Conservation (phyloP, 257 asterid genomes). For the Fraxinus americana region DNA sequence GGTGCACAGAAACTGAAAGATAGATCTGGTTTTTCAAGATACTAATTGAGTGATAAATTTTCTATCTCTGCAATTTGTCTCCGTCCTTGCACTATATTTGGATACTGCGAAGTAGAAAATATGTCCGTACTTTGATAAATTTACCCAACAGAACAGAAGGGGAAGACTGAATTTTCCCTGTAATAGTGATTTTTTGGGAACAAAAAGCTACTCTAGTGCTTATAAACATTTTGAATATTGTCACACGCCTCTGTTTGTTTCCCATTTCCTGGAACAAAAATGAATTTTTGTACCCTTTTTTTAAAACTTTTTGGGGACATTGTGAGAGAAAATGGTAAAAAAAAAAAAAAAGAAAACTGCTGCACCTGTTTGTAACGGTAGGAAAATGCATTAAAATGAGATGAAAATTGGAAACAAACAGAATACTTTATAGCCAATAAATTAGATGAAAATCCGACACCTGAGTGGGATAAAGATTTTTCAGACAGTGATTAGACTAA, state of each 20-base stretch:
- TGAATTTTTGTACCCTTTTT: too few relatives aligned
- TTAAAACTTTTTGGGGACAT: too few relatives aligned
- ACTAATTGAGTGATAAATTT: neutral
- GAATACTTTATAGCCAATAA: neutral
- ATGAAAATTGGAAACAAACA: too few relatives aligned
- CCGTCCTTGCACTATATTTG: neutral
- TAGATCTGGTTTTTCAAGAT: neutral
- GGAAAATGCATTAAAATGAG: too few relatives aligned
- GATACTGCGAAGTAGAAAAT: too few relatives aligned
- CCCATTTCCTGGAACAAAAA: too few relatives aligned
- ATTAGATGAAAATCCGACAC: neutral
- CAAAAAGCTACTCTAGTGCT: neutral
- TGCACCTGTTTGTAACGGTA: too few relatives aligned
- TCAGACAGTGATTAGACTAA: too few relatives aligned
- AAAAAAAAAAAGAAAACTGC: too few relatives aligned
- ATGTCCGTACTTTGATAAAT: neutral
- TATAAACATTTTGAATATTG: neutral
- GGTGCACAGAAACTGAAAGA: neutral
- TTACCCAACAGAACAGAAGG: neutral
- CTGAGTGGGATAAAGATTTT: neutral
- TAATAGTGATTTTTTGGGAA: neutral
- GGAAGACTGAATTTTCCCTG: neutral
- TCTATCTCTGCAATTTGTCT: neutral
- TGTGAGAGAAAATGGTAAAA: too few relatives aligned
- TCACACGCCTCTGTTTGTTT: too few relatives aligned